A percentile compares a stretch with the other conserved stretches of the same genome.
Evolutionary conservation across 1,284 basidiomycete species (phyloP).

Genomic region (Pseudozyma sp.): DNA sequence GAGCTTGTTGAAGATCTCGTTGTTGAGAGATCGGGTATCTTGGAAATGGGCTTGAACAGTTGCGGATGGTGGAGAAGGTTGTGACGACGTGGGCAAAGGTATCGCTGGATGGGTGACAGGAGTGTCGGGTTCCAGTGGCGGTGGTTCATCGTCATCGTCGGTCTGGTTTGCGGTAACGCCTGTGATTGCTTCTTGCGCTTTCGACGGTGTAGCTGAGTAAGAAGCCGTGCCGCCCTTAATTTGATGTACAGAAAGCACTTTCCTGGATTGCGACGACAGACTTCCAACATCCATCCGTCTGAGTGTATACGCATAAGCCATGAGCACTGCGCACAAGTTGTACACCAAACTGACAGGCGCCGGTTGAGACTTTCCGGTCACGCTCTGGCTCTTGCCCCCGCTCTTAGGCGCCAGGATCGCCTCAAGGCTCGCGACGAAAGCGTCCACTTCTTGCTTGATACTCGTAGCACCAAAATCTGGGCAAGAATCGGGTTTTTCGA

Average conservation of each 20-base stretch:
- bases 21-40: neutral
- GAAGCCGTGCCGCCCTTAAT: neutral
- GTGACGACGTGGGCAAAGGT: neutral
- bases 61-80: neutral
- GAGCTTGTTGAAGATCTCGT: slow-evolving; percentile 15
- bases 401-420: slow-evolving; percentile 6
- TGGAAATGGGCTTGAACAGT: neutral
- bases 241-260: neutral
- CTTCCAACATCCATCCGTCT: slow-evolving; percentile 45
- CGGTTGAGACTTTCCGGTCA: neutral
- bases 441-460: neutral
- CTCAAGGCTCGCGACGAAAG: slow-evolving; percentile 15
- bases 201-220: neutral
- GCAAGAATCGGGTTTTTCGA: slow-evolving; percentile 16
- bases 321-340: slow-evolving; percentile 48
- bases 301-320: slow-evolving; percentile 53
- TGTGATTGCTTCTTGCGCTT: no score
- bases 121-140: slow-evolving; percentile 46
- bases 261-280: slow-evolving; percentile 15
- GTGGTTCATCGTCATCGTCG: slow-evolving; percentile 40
- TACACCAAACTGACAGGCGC: slow-evolving; percentile 23
- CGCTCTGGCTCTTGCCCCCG: neutral
- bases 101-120: neutral
- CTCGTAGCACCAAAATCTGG: slow-evolving; percentile 1
- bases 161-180: neutral